A percentile compares a stretch with the other conserved stretches of the same genome.
phyloP scores from a whole-genome alignment of 805 yeast species.

The Yarrowia sp. region DNA sequence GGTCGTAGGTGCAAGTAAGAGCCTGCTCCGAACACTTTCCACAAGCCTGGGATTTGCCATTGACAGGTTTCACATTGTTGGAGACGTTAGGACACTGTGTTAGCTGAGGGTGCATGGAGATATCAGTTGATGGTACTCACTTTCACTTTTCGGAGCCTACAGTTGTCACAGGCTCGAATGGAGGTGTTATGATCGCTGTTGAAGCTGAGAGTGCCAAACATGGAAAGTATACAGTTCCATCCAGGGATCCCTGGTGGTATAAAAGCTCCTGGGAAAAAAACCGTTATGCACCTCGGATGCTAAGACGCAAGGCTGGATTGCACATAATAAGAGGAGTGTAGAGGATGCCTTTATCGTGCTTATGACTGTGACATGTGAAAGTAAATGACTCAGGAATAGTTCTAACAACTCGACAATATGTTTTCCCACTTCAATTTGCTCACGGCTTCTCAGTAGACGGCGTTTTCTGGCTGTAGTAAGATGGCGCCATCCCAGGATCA shows the following conservation, averaged over 20 bases:
- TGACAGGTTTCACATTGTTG: neutral
- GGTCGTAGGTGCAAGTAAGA: neutral
- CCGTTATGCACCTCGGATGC: slow-evolving; percentile 11
- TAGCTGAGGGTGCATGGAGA: neutral
- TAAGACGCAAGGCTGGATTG: neutral
- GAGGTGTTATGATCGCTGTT: neutral
- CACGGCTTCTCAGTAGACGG: no score
- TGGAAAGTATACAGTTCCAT: neutral
- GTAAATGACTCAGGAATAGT: no score
- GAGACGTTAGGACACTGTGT: slow-evolving; percentile 1
- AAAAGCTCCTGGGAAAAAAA: neutral
- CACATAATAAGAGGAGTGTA: neutral
- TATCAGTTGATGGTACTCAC: neutral
- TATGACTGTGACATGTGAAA: no score
- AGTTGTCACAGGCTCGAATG: slow-evolving; percentile 1
- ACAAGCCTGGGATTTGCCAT: slow-evolving; percentile 2
- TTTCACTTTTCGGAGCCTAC: neutral
- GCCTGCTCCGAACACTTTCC: neutral
- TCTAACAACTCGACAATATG: no score
- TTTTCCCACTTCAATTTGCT: no score
- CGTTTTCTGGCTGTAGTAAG: no score
- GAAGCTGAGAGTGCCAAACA: slow-evolving; percentile 10
- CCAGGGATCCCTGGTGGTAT: neutral
- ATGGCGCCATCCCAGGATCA: neutral
- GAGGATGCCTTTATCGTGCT: no score